Evolutionary conservation across 2,329 filamentous ascomycete species (phyloP), one percentile per base, ranked within the genome.

Genomic region (Periconia macrospinosa): DNA sequence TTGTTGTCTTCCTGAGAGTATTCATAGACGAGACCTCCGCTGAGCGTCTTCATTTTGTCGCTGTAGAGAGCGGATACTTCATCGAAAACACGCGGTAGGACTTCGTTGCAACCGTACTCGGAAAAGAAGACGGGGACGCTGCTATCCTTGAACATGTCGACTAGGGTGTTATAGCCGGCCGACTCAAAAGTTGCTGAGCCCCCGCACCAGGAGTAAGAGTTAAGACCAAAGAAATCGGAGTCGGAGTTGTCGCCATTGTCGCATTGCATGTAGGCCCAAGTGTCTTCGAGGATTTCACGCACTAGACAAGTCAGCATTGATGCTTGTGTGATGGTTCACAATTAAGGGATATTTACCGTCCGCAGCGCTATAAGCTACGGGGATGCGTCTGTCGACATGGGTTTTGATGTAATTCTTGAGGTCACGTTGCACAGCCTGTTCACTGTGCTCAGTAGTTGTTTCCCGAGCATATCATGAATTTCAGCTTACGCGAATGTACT

Each of bases 11-110:
- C 90, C 74, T 92, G 82, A 1, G 85, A 86, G 74, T 84, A 93
- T 75, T 94, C 89, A 78, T 93, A 94, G 44, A 93, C 88, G 44
- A 94, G 80, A 59, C 89, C 90, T 58, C 90, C 90, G 50, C 86
- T 87, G 67, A 93, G 86, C 52, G 85, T 78, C 17, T 79, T 86
- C 88, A 93, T 92, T 59, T 90, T 65, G 40, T 79, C 66, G 52
- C 88, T 82, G 73, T 93, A 93, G 60, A 94, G 85, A 57, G 86
- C 79, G 51, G 78, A 80, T 13, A 91, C 87, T 75, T 94, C 90
- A 60, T 88, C 87, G 77, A 92, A 94, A 63, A 86, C 75, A 62
- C 90, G 88, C 14, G 86, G 84, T 37, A 81, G 78, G 20, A 70
- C 60, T 47, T 68, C 60, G 78, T 92, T 93, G 83, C 90, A 93